Evolutionary conservation across 2,329 filamentous ascomycete species (phyloP), one percentile per base, ranked within the genome.

Genomic region (Onygenales sp.): DNA sequence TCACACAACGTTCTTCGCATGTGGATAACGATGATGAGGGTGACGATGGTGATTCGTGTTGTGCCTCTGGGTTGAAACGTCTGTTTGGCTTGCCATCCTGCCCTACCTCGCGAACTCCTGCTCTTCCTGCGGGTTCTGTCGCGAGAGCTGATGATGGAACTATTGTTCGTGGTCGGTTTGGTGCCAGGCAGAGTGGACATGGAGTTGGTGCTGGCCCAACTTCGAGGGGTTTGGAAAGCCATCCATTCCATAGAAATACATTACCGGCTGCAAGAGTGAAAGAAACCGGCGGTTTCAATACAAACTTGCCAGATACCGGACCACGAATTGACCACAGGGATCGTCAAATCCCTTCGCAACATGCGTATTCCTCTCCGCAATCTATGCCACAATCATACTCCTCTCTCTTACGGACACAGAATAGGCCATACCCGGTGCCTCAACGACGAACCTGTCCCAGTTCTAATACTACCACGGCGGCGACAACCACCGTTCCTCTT

Each of bases 111-210:
- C 51, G 42, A n/a, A 43, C n/a, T 35, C 39, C 41, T n/a, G 46
- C 52, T 7, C 57, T 59, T 8, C 62, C 61, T 7, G 43, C 57
- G 27, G 62, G 60, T 35, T 57, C 62, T 14, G 61, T 72, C 53
- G 64, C 66, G 36, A 65, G 66, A 53, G 71, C 72, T 13, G 64
- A 69, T 27, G 71, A 74, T 60, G 71, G 70, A 11, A 73, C 71
- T 9, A 57, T 63, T 27, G 64, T 75, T 27, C 64, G 69, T 50
- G 72, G 71, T 21, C 64, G 68, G 33, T 74, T 73, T 36, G 69
- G 67, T 1, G 59, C 64, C 48, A 63, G 72, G 46, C 64, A 68
- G 39, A 74, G 72, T 56, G 70, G 67, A 0, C 72, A 75, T 61
- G 70, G 70, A 9, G 61, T 67, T 14, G 61, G 67, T 55, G 48